Base-by-base conservation (phyloP, 1,139 yeast genomes). In the Suhomyces terraborum region DNA sequence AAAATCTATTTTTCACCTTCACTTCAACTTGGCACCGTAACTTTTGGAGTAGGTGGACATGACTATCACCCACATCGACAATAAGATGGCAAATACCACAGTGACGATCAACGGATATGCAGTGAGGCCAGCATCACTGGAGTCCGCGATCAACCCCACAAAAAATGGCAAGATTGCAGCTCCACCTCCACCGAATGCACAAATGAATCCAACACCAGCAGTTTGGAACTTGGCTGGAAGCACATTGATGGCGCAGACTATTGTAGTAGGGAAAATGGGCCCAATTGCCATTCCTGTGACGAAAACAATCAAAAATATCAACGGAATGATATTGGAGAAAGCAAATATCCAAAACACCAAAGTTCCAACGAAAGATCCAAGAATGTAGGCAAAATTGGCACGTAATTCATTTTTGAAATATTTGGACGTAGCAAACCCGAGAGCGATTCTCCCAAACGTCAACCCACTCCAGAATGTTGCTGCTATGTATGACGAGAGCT, bases 221-320 rank as follows among this genome's bases (percentile, higher is more conserved):
- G 86, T 77, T 45, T 86, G 88, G 42, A 74, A 64, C 36, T 73
- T 72, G 19, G 67, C 63, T 0, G 95, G 95, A 32, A 88, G 60
- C 2, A 80, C 66, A 37, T 80, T 79, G 38, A 85, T 62, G 4
- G 88, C 72, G 6, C 85, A 74, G 9, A 85, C 78, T 41, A 85
- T 79, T 0, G 86, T 79, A 8, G 93, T 82, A 0, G 95, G 93
- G 62, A 84, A 88, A 5, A 86, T 67, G 1, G 96, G 96, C 0
- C 96, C 96, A 22, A 84, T 80, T 47, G 78, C 78, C 24, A 80
- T 66, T 0, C 95, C 96, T 31, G 81, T 68, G 8, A 76, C 32
- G 35, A 82, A 79, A 1, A 82, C 79, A 4, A 63, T 48, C 9
- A 66, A 35, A 49, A 66, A 62, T 40, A 72, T 62, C 32, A 70